Evolutionary conservation across 306 rosid genomes (phyloP).

Genomic region (Cicer arietinum): DNA sequence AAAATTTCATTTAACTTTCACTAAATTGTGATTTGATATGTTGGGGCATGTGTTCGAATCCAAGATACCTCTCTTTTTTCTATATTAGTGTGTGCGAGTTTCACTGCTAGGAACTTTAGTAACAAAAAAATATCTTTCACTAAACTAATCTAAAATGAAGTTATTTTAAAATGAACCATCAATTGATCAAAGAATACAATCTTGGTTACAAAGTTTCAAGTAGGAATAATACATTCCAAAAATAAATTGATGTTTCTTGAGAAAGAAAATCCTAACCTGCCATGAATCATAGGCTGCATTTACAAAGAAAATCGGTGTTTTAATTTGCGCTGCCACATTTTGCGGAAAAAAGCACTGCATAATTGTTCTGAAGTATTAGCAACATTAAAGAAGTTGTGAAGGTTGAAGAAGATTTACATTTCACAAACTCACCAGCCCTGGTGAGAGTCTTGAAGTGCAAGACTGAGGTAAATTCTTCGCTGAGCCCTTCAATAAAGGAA

Average conservation of each 20-base stretch:
- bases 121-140: too few relatives aligned
- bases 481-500: slow-evolving; percentile 56
- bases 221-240: slow-evolving; percentile 3
- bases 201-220: not conserved
- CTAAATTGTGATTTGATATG: too few relatives aligned
- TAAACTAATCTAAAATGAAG: too few relatives aligned
- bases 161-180: too few relatives aligned
- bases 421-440: slow-evolving; percentile 68
- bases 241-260: not conserved
- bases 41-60: too few relatives aligned
- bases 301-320: slow-evolving; percentile 79
- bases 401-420: not conserved
- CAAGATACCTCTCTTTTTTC: too few relatives aligned
- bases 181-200: too few relatives aligned
- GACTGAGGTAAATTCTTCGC: slow-evolving; percentile 73
- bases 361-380: slow-evolving; percentile 33
- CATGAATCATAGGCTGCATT: slow-evolving; percentile 97
- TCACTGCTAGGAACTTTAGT: too few relatives aligned
- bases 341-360: slow-evolving; percentile 94
- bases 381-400: slow-evolving; percentile 3
- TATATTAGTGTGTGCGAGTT: too few relatives aligned
- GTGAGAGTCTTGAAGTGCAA: slow-evolving; percentile 74
- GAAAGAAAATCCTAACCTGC: slow-evolving; percentile 72
- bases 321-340: slow-evolving; percentile 65
- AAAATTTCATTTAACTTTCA: too few relatives aligned